Base-by-base conservation (phyloP, 768 basidiomycete genomes). In the Butyriboletus loyo region DNA sequence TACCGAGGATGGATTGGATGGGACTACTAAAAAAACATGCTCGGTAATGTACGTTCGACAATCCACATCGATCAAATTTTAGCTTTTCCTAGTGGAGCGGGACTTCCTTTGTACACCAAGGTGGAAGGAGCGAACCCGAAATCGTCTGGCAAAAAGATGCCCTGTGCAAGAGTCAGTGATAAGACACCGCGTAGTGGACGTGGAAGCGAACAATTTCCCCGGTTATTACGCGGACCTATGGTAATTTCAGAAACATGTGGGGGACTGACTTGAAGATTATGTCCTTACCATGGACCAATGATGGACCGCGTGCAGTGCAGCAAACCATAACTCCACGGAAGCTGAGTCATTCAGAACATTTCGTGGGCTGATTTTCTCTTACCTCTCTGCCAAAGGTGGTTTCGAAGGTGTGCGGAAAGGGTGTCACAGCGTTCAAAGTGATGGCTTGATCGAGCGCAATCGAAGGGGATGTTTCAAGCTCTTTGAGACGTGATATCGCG, bases 101-200 rank as follows among this genome's bases (percentile, higher is more conserved):
- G 80, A 50, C 79, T 76, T 72, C 86, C 86, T 72, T 84, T 84
- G 69, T 87, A 79, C 24, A 89, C 81, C 21, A 92, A 68, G 9
- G 91, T 92, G 8, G 91, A 92, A 0, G 91, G 91, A 6, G 91
- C 91, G 63, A 89, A 87, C 7, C 91, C 91, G 64, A 93, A 92
- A 50, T 90, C 85, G 4, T 86, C 84, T 27, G 83, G 78, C 49
- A 92, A 70, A 56, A 75, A 72, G 49, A 92, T 80, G 38, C 78
- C 80, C 89, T 92, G 22, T 41, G 36, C 32, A 38, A 46, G 22
- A 32, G 40, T 67, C 36, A 65, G 53, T 45, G 30, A 32, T 31
- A 21, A 47, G 24, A 24, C 45, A 28, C 31, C 14, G 28, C 38
- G 36, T n/a, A 15, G 45, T 53, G 31, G 52, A 53, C 46, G 36